These are phyloP conservation scores for Chaetomium tenue DNA, from an alignment of 495 filamentous ascomycete genomes.

Conservation along the genomic window DNA sequence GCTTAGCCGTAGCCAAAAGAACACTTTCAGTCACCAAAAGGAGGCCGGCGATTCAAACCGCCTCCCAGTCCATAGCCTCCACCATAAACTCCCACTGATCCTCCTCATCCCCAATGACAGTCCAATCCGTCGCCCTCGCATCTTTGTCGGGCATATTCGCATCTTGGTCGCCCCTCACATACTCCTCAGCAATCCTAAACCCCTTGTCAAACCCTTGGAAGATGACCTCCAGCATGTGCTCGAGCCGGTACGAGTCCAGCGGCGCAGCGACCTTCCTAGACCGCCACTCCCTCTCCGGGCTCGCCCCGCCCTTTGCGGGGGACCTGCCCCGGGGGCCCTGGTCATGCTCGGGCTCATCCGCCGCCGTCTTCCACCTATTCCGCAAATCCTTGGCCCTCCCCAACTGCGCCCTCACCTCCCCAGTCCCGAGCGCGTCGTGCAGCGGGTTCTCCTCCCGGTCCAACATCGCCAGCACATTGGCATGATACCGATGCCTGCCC, in stretches of 20 bases:
- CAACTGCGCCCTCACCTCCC: conserved; percentile 50
- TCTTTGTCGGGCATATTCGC: conserved; percentile 16
- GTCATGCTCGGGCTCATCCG: conserved; percentile 44
- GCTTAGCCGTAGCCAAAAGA: not conserved
- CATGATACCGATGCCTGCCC: conserved; percentile 56
- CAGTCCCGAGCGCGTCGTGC: conserved; percentile 48
- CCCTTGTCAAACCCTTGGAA: conserved; percentile 43
- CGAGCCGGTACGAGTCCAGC: conserved; percentile 56
- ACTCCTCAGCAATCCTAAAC: conserved; percentile 32
- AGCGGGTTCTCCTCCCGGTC: conserved; percentile 52
- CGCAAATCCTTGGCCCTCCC: conserved; percentile 60
- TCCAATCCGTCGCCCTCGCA: conserved; percentile 14
- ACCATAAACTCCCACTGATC: conserved; percentile 60
- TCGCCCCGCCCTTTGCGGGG: not conserved
- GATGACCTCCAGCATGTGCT: conserved; percentile 50
- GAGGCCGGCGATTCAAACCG: conserved; percentile 37
- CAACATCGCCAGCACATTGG: conserved; percentile 60
- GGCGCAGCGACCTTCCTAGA: conserved; percentile 36
- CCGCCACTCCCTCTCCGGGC: conserved; percentile 26
- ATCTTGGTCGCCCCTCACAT: conserved; percentile 19
- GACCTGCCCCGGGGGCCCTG: conserved; percentile 15
- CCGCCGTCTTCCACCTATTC: conserved; percentile 66
- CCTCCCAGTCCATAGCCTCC: conserved; percentile 66
- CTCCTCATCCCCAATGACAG: conserved; percentile 36
- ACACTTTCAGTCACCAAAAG: not conserved